Percentiles rank a stretch among this genome's conserved stretches.
Conservation (phyloP, 345 rosid species). For the Brassica carinata region DNA sequence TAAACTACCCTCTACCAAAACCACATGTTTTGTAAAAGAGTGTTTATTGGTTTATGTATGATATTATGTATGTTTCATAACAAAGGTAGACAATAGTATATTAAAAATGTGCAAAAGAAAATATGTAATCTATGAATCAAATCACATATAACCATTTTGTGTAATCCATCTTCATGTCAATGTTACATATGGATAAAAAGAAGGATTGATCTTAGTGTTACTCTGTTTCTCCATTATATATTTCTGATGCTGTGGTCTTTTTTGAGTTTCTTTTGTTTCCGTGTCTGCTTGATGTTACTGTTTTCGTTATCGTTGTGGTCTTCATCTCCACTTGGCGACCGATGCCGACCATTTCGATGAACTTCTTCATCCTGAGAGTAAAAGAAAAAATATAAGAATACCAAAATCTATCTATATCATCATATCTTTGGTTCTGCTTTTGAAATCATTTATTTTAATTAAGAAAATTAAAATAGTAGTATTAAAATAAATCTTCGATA, state of each 20-base stretch:
- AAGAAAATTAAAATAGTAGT: not conserved
- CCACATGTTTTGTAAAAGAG: not conserved
- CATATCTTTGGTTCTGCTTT: not conserved
- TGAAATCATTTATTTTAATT: not conserved
- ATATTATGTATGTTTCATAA: too few relatives aligned
- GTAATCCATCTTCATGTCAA: not conserved
- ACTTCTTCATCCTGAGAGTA: constrained; percentile 11
- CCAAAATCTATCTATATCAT: not conserved
- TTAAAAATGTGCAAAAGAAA: not conserved
- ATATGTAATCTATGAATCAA: not conserved
- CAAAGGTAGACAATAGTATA: not conserved
- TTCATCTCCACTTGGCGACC: constrained; percentile 4
- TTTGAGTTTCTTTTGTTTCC: not conserved
- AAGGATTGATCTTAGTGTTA: not conserved
- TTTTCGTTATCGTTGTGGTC: not conserved
- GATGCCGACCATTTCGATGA: constrained; percentile 7
- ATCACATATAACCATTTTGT: not conserved
- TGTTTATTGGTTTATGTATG: too few relatives aligned
- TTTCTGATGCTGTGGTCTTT: not conserved
- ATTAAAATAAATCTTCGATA: not conserved
- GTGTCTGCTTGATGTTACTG: not conserved
- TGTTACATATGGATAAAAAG: not conserved
- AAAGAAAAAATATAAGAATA: not conserved
- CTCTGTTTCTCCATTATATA: constrained; percentile 4
- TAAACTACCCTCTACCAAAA: not conserved